These are phyloP conservation scores for Mitragyna speciosa DNA, from an alignment of 257 asterid genomes.

Conservation along the genomic window DNA sequence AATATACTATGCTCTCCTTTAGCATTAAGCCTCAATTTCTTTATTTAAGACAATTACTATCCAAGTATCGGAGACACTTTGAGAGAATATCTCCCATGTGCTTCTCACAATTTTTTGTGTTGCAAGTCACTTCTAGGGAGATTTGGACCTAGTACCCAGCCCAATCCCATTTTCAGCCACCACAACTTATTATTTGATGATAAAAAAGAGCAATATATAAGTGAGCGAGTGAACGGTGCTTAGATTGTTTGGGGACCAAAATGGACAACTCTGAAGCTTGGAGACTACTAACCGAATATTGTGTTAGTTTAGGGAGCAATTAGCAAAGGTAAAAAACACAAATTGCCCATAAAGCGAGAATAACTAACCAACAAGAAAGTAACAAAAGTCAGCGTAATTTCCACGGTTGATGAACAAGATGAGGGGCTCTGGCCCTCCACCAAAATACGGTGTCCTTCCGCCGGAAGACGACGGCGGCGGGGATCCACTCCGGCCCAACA, in stretches of 20 bases:
- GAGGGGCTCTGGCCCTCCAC: conserved; percentile 45
- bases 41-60: no score
- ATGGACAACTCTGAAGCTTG: not conserved
- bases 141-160: no score
- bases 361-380: not conserved
- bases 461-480: conserved; percentile 40
- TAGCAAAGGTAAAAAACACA: not conserved
- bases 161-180: no score
- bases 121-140: no score
- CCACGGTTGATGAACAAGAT: not conserved
- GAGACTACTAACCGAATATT: not conserved
- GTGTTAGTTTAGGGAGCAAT: not conserved
- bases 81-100: no score
- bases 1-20: no score
- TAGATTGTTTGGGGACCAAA: not conserved
- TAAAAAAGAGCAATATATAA: not conserved
- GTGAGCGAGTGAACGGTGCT: not conserved
- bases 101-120: no score
- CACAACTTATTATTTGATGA: not conserved
- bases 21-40: no score
- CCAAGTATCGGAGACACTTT: no score
- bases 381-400: not conserved
- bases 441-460: conserved; percentile 27
- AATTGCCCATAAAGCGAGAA: not conserved
- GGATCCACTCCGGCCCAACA: conserved; percentile 31